A percentile compares a stretch with the other conserved stretches of the same genome.
Evolutionary conservation across 1,284 basidiomycete genomes (phyloP).

Genomic region (Butyriboletus appendiculatus): DNA sequence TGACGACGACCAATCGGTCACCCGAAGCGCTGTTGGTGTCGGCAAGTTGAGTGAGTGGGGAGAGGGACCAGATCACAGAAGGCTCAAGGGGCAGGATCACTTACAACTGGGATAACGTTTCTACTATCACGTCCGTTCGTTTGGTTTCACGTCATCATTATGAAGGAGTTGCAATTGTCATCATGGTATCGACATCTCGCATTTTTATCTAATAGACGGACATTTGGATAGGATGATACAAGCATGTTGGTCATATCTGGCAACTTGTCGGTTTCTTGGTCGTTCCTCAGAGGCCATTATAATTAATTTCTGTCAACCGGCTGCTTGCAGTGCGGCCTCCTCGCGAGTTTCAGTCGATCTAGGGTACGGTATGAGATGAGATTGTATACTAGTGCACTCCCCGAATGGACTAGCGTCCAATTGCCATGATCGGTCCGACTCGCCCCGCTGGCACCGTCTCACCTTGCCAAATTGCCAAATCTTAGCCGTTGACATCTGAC

Average conservation of each 20-base stretch:
- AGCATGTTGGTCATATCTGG: conserved; percentile 26
- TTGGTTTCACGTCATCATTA: conserved; percentile 16
- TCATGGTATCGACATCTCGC: conserved; percentile 22
- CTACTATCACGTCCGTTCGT: conserved; percentile 10
- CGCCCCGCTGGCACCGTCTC: conserved; percentile 9
- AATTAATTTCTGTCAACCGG: conserved; percentile 29
- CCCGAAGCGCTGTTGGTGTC: conserved; percentile 4
- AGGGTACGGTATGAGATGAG: conserved; percentile 6
- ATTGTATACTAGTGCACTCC: neutral
- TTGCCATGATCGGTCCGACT: conserved; percentile 22
- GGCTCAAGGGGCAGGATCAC: conserved; percentile 22
- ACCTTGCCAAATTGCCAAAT: conserved; percentile 1
- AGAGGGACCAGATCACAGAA: conserved; percentile 34
- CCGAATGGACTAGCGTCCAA: conserved; percentile 13
- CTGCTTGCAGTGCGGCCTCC: conserved; percentile 36
- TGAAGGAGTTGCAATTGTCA: conserved; percentile 27
- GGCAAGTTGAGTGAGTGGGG: conserved; percentile 34
- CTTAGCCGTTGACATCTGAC: conserved; percentile 27
- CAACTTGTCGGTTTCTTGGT: conserved; percentile 12
- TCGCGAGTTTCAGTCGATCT: conserved; percentile 22
- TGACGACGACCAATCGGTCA: conserved; percentile 30
- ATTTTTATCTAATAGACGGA: conserved; percentile 39
- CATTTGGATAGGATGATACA: conserved; percentile 32
- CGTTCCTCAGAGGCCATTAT: conserved; percentile 13
- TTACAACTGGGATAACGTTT: conserved; percentile 33